These are phyloP conservation scores for Pestalotiopsis sp. DNA, from an alignment of 2,329 filamentous ascomycete species.

Conservation along the genomic window DNA sequence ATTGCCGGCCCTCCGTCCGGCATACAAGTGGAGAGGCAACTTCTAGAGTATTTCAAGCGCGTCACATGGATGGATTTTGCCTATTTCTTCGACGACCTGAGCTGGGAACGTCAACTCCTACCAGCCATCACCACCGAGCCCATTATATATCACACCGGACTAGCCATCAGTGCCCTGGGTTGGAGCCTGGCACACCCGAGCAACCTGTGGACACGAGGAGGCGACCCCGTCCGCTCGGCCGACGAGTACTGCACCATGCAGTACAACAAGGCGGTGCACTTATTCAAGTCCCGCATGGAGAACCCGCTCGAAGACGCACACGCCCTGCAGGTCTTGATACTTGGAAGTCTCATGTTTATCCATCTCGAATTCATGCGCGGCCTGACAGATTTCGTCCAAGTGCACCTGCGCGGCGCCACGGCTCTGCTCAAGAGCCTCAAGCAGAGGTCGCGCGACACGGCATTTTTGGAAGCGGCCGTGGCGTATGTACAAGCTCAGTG, in stretches of 20 bases:
- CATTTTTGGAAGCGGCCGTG: neutral
- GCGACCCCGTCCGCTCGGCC: neutral
- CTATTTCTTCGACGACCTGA: neutral
- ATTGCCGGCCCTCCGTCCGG: neutral
- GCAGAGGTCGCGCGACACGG: neutral
- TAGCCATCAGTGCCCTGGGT: neutral
- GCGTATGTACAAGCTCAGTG: neutral
- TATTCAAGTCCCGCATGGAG: neutral
- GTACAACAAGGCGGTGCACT: neutral
- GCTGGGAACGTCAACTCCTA: neutral
- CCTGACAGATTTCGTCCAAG: neutral
- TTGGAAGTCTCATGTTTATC: neutral
- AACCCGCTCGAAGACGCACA: neutral
- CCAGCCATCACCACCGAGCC: neutral
- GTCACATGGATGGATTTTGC: neutral
- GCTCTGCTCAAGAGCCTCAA: neutral
- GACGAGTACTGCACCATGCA: conserved; percentile 1
- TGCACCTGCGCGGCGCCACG: neutral
- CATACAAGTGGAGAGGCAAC: neutral
- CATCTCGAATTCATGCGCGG: conserved; percentile 8
- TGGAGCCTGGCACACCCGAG: neutral
- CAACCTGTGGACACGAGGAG: neutral
- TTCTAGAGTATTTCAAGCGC: neutral
- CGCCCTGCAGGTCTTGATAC: neutral
- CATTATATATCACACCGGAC: neutral